Conservation (phyloP, 768 basidiomycete genomes). For the Leccinum uliginosum region DNA sequence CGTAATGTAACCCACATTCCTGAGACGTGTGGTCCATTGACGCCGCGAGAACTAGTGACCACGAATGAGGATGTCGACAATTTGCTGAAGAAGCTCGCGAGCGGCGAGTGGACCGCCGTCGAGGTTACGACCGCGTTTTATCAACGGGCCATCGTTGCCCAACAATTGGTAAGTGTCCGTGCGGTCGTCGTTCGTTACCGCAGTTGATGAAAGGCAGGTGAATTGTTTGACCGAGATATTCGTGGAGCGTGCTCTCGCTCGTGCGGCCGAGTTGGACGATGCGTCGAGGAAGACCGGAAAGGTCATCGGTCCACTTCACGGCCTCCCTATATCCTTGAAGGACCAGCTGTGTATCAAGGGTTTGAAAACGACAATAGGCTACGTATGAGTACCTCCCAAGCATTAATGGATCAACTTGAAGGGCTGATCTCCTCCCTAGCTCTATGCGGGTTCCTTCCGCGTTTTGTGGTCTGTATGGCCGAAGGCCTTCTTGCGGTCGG, state of each 20-base stretch:
- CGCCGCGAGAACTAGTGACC: slow-evolving; percentile 53
- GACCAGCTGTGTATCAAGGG: slow-evolving; percentile 70
- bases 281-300: slow-evolving; percentile 57
- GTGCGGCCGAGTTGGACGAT: slow-evolving; percentile 65
- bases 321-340: slow-evolving; percentile 70
- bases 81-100: slow-evolving; percentile 47
- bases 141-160: slow-evolving; percentile 63
- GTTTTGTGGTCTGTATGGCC: slow-evolving; percentile 65
- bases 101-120: slow-evolving; percentile 55
- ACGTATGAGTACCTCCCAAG: slow-evolving; percentile 36
- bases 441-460: slow-evolving; percentile 71
- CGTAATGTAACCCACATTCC: slow-evolving; percentile 56
- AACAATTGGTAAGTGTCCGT: slow-evolving; percentile 56
- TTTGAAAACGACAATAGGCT: slow-evolving; percentile 69
- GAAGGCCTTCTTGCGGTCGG: slow-evolving; percentile 66
- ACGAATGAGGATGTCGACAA: slow-evolving; percentile 43
- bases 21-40: slow-evolving; percentile 36
- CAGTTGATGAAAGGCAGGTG: slow-evolving; percentile 37
- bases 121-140: slow-evolving; percentile 72
- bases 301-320: slow-evolving; percentile 68
- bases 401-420: neutral
- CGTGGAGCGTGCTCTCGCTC: slow-evolving; percentile 59
- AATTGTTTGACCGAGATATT: slow-evolving; percentile 86
- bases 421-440: slow-evolving; percentile 29
- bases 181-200: neutral